Conservation (phyloP, 2,329 filamentous ascomycete species). For the Penicillium sp. region DNA sequence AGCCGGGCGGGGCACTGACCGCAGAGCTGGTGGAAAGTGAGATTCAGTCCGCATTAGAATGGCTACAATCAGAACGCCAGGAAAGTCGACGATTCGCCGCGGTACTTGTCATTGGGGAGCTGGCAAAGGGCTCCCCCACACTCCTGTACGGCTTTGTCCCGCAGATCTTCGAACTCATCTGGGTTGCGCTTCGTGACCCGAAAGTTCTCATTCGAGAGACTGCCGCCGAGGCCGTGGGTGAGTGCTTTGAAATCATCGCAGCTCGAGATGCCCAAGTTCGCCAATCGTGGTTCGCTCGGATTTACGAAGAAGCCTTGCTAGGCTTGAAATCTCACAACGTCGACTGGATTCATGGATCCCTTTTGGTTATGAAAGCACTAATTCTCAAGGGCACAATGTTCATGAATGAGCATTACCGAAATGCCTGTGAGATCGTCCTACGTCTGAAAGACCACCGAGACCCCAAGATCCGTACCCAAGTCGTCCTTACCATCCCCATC, state of each 20-base stretch:
- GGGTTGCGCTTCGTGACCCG: constrained; percentile 86
- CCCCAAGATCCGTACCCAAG: constrained; percentile 79
- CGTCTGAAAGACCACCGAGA: constrained; percentile 93
- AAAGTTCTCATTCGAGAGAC: constrained; percentile 90
- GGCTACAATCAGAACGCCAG: constrained; percentile 90
- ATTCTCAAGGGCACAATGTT: constrained; percentile 97
- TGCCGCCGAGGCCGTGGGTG: constrained; percentile 87
- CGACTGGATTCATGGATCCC: constrained; percentile 89
- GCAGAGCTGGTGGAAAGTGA: constrained; percentile 96
- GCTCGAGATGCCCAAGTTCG: constrained; percentile 88
- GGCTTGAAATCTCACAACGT: constrained; percentile 78
- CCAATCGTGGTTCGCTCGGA: constrained; percentile 82
- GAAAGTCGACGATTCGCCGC: constrained; percentile 93
- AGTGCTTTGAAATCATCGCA: constrained; percentile 93
- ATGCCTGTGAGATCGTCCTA: constrained; percentile 88
- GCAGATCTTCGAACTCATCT: constrained; percentile 94
- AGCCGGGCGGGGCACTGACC: constrained; percentile 88
- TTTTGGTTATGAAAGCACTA: constrained; percentile 88
- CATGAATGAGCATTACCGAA: constrained; percentile 92
- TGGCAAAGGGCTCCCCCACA: constrained; percentile 89
- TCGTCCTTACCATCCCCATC: constrained; percentile 87
- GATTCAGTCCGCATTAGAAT: constrained; percentile 93
- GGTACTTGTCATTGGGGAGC: constrained; percentile 83
- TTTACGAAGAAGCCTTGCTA: constrained; percentile 79
- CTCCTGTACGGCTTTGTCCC: constrained; percentile 93